phyloP scores from a whole-genome alignment of 1,284 basidiomycete genomes.

The Xerocomus amazonicus region DNA sequence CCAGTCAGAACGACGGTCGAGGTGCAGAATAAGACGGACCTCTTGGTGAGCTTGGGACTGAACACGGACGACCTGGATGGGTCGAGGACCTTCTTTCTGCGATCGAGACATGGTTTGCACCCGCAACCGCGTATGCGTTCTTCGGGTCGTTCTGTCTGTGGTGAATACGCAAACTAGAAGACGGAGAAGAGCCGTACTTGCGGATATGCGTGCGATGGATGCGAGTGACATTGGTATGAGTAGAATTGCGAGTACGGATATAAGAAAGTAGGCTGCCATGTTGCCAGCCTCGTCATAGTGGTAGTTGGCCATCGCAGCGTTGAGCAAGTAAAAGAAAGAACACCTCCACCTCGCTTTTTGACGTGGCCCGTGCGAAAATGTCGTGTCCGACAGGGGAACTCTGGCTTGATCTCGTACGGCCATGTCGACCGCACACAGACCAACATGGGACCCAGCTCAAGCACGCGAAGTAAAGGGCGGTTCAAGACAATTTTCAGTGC shows the following conservation, averaged over 20 bases:
- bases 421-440: conserved; percentile 83
- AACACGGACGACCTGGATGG: conserved; percentile 44
- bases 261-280: conserved; percentile 86
- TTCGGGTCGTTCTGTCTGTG: conserved; percentile 27
- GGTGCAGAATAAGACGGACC: conserved; percentile 33
- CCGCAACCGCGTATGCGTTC: conserved; percentile 50
- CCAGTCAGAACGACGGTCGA: not conserved
- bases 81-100: conserved; percentile 47
- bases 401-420: not conserved
- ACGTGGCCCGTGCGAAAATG: conserved; percentile 12
- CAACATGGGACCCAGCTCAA: conserved; percentile 87
- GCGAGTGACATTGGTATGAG: conserved; percentile 74
- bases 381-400: too few relatives aligned
- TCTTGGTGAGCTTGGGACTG: conserved; percentile 42
- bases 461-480: conserved; percentile 84
- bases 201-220: conserved; percentile 37
- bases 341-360: not conserved
- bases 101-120: conserved; percentile 62
- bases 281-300: conserved; percentile 87
- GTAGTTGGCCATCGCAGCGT: conserved; percentile 63
- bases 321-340: not conserved
- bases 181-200: conserved; percentile 32
- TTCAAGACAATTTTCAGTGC: conserved; percentile 84
- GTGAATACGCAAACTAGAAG: accelerated
- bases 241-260: conserved; percentile 80